Base-by-base conservation (phyloP, 2,329 filamentous ascomycete species). In the Cladosporium sp. region DNA sequence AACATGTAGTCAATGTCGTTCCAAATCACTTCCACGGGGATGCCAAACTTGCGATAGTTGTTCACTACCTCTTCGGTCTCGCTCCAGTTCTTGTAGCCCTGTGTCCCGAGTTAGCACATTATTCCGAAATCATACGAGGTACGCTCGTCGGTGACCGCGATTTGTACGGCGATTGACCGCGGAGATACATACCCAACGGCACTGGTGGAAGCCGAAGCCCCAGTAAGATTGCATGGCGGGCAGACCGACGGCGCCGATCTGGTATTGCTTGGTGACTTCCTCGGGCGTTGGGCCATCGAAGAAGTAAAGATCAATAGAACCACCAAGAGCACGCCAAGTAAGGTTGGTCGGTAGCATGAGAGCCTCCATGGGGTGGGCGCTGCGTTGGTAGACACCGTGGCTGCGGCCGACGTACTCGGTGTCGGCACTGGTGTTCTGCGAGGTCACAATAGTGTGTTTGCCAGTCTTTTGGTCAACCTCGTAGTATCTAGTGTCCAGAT, bases 121-220 rank as follows among this genome's bases (percentile, higher is more conserved):
- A 2, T 12, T n/a, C 6, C 8, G 3, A 12, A 46, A 21, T 4
- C 3, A 21, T 4, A 21, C 1, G 10, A 21, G 40, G n/a, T 46
- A 8, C 10, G n/a, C 40, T 23, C 8, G 21, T 46, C 37, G n/a
- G 40, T 5, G 8, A 23, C 12, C 40, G n/a, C 40, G 8, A 7
- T 46, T 23, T 21, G 1, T 12, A 21, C 40, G n/a, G 49, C 23
- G 14, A 52, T 52, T 12, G 23, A 3, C 14, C 49, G 7, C n/a
- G 29, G 12, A 28, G 18, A 52, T 26, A 52, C 49, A 26, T 29
- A 52, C 49, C 88, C 91, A 95, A 66, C 91, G 85, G 71, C 91
- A 94, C 75, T 96, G 91, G 69, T 96, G 92, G 74, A 85, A 94
- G 0, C 92, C 92, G 67, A 96, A 87, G 0, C 89, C 87, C 83